Conservation (phyloP, 768 basidiomycete genomes). For the Cyathus striatus region DNA sequence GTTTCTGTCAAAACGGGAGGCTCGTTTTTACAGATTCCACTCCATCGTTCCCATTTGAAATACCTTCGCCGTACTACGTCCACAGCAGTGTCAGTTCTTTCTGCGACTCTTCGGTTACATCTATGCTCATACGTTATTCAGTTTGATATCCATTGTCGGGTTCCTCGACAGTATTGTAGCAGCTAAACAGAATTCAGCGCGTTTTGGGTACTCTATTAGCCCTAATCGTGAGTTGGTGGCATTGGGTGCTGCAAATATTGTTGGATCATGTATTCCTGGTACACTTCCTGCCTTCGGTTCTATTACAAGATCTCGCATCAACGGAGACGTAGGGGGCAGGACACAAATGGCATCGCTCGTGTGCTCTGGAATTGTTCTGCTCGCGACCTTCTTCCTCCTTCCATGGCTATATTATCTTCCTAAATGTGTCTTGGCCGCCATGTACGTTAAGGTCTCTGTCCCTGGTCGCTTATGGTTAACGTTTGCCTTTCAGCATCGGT, state of each 20-base stretch:
- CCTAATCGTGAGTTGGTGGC: constrained; percentile 97
- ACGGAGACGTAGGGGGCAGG: constrained; percentile 82
- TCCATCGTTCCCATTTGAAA: constrained; percentile 51
- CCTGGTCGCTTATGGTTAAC: too few species aligned
- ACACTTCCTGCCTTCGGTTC: constrained; percentile 91
- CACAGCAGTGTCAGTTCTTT: constrained; percentile 58
- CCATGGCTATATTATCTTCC: constrained; percentile 85
- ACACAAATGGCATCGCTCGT: constrained; percentile 88
- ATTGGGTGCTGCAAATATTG: constrained; percentile 79
- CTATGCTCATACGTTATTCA: constrained; percentile 16
- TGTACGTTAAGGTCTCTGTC: too few species aligned
- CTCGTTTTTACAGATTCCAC: constrained; percentile 70
- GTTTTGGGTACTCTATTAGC: constrained; percentile 83
- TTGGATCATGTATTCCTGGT: constrained; percentile 77
- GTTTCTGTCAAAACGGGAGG: constrained; percentile 59
- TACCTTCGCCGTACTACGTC: constrained; percentile 79
- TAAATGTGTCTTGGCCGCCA: constrained; percentile 82
- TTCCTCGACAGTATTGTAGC: constrained; percentile 95
- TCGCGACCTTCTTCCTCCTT: constrained; percentile 87
- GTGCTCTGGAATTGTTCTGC: constrained; percentile 66
- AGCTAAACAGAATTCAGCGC: constrained; percentile 85
- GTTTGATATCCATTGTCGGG: constrained; percentile 77
- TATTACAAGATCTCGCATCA: constrained; percentile 88
- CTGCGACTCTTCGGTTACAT: not conserved
- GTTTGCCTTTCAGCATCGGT: constrained; percentile 50